Base-by-base conservation (phyloP, 208 protist genomes). In the Strigomonas culicis region DNA sequence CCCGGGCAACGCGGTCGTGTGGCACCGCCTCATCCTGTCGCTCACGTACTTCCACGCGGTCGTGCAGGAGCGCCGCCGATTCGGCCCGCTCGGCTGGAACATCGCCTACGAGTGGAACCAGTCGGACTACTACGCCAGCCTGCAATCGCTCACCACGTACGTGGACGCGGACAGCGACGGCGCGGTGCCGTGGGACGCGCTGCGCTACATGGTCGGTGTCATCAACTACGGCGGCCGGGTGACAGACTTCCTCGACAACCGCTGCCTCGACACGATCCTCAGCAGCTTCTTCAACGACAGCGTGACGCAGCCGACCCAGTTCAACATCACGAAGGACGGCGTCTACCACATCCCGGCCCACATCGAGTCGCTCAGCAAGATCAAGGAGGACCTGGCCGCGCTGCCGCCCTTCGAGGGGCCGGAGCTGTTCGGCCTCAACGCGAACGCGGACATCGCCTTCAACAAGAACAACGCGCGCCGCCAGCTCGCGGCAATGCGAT, bases 221-320 rank as follows among this genome's bases (percentile, higher is more conserved):
- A 98, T 98, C 68, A 97, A 98, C 86, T 98, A 98, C 78, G 94
- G 96, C 57, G 97, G 97, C 10, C 78, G 95, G 19, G 94, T 98
- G 22, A 98, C 97, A 1, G 94, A 98, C 66, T 95, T 96, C 59
- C 70, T 96, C 17, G 94, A 98, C 75, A 80, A 57, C 44, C 85
- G 94, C 30, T 90, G 84, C 57, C 70, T 98, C 24, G 51, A 68
- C 41, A 92, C 86, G 3, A 88, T 93, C 28, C 77, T 96, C 15
- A 46, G 70, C 22, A 74, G 74, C 47, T 95, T 93, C 76, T 93
- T 96, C 59, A 84, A 85, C 64, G 76, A 84, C 32, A 70, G 77
- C 7, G 86, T 89, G 17, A 58, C 88, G 59, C 31, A 59, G 59
- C 74, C 82, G 3, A 65, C 59, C 34, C 76, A 90, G 72, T 94